Conservation (phyloP, 2,329 filamentous ascomycete genomes). For the Alternaria conjuncta region DNA sequence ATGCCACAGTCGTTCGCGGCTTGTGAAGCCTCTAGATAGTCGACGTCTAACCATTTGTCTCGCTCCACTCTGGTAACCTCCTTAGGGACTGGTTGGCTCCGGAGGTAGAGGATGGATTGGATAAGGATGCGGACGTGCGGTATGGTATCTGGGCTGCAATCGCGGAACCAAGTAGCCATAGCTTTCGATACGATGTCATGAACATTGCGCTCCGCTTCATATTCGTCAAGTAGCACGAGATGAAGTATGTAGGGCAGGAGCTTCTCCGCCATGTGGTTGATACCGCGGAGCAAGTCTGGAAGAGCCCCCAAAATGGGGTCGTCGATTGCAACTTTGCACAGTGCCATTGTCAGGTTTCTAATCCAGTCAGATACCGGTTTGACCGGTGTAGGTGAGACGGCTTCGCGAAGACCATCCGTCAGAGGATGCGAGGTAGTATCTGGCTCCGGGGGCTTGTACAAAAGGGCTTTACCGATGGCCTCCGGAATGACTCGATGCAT, state of each 20-base stretch:
- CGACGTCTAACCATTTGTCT: slow-evolving; percentile 82
- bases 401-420: slow-evolving; percentile 23
- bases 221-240: slow-evolving; percentile 73
- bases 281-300: slow-evolving; percentile 67
- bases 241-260: slow-evolving; percentile 87
- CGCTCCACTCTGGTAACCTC: slow-evolving; percentile 83
- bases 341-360: slow-evolving; percentile 63
- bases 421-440: not conserved
- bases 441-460: slow-evolving; percentile 26
- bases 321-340: slow-evolving; percentile 59
- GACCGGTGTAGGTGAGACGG: slow-evolving; percentile 18
- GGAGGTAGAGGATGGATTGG: slow-evolving; percentile 84
- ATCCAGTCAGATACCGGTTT: slow-evolving; percentile 61
- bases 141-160: slow-evolving; percentile 54
- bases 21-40: slow-evolving; percentile 71
- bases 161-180: slow-evolving; percentile 68
- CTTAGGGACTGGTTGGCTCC: slow-evolving; percentile 75
- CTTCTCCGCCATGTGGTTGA: slow-evolving; percentile 73
- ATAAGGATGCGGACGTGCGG: slow-evolving; percentile 76
- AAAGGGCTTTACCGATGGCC: slow-evolving; percentile 38
- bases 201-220: slow-evolving; percentile 65
- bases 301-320: slow-evolving; percentile 75
- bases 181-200: slow-evolving; percentile 68
- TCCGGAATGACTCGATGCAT: slow-evolving; percentile 39
- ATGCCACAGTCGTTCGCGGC: slow-evolving; percentile 81